Evolutionary conservation across 306 rosid genomes (phyloP), one percentile per base, ranked within the genome.

Genomic region (Phaseolus lunatus): DNA sequence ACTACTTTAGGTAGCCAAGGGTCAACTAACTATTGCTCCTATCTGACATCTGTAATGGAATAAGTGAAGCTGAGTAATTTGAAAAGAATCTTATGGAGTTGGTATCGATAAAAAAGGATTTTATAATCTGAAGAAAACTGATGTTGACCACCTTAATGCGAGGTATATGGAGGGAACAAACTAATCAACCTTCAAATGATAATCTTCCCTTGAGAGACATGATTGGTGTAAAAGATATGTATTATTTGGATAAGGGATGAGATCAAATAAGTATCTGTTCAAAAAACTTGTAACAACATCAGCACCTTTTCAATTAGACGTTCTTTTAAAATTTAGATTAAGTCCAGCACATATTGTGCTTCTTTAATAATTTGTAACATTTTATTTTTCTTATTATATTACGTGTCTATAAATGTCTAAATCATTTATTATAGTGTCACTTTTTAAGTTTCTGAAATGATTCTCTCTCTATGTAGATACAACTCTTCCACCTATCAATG

Each of bases 41-140:
- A 14, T 52, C 44, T 67, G 72, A 67, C 77, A 75, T 75, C 56
- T 45, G 9, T 37, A 47, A 50, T 58, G 80, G 75, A 65, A 3
- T 54, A 27, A 20, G 41, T 43, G 37, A 19, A 12, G 12, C 70
- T 65, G 31, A 18, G 2, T 12, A 22, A 41, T 41, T 41, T 13
- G n/a, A 20, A 41, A 66, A 66, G 35, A 12, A 67, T 23, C 35
- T 67, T 7, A 59, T 15, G 67, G 2, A 19, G 43, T 61, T 61
- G 67, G 13, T 31, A 16, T 62, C 31, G 24, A 31, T 31, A 31
- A 9, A 11, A 7, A 22, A 4, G 3, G 37, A 59, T 29, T 13
- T 54, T 13, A 67, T 67, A 23, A 23, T 43, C 22, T 6, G 24
- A 16, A 8, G 26, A 24, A 67, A 41, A 43, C 11, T 20, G 35